Evolutionary conservation across 2,329 filamentous ascomycete genomes (phyloP).

Genomic region (Ambrosiella cleistominuta): DNA sequence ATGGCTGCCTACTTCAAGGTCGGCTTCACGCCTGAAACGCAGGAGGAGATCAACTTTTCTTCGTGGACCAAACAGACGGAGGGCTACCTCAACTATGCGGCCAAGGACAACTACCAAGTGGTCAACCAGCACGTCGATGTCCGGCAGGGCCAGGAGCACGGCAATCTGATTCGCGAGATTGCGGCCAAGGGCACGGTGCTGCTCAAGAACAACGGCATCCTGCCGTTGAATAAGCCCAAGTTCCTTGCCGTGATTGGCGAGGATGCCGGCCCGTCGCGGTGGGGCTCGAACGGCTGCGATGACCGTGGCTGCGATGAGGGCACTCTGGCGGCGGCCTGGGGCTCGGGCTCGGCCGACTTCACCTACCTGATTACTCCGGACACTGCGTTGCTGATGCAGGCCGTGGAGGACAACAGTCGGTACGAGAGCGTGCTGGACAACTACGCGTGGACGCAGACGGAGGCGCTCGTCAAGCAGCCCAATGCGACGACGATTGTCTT

Average conservation of each 20-base stretch:
- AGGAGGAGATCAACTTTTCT: constrained; percentile 57
- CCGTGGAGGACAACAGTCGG: constrained; percentile 37
- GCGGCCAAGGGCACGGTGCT: constrained; percentile 71
- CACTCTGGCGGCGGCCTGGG: constrained; percentile 62
- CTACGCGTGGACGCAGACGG: constrained; percentile 42
- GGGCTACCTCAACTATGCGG: constrained; percentile 48
- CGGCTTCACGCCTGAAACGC: constrained; percentile 31
- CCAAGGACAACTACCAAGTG: constrained; percentile 41
- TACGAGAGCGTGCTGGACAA: constrained; percentile 53
- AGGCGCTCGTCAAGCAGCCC: constrained; percentile 41
- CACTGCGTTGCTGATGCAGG: constrained; percentile 47
- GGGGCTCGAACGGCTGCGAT: constrained; percentile 61
- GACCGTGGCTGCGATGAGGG: constrained; percentile 46
- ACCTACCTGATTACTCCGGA: constrained; percentile 63
- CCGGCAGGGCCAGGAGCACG: constrained; percentile 51
- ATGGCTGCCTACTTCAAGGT: constrained; percentile 55
- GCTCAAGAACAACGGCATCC: constrained; percentile 62
- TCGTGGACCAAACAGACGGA: constrained; percentile 70
- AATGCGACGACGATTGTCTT: constrained; percentile 66
- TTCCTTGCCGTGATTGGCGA: constrained; percentile 65
- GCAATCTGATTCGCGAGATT: constrained; percentile 54
- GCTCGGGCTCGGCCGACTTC: constrained; percentile 55
- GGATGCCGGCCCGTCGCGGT: constrained; percentile 58
- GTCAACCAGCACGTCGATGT: constrained; percentile 76
- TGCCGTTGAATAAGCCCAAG: constrained; percentile 65